Evolutionary conservation across 192 early-diverging fungal genomes (phyloP), one percentile per base, ranked within the genome.

Genomic region (Mortierella hygrophila): DNA sequence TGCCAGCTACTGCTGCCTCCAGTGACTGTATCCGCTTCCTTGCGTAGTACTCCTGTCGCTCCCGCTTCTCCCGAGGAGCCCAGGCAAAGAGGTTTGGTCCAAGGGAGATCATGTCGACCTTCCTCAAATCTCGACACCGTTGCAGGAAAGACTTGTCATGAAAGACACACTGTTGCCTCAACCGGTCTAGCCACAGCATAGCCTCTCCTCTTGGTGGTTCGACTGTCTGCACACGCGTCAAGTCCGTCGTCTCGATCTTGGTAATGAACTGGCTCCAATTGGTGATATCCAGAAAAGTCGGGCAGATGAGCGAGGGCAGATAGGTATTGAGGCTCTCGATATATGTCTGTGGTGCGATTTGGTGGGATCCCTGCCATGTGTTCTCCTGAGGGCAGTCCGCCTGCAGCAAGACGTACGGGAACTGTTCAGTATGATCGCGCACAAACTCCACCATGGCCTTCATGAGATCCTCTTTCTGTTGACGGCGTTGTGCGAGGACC

Each of bases 401-500:
- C 6, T 41, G 38, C 3, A 8, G 29, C 13, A 83, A 63, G 4
- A n/a, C 32, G 8, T 21, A 37, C 0, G 41, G 69, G 72, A 78
- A 78, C 15, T 32, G 55, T 1, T 23, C 23, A 18, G 72, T 78
- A 21, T 83, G 82, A 8, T 23, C 18, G 49, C 57, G 26, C 5
- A 83, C 82, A 74, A 83, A 83, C 37, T 26, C 32, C 11, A 83
- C 49, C 76, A 83, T 83, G 16, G 9, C 29, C 16, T 77, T 26
- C 41, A 83, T 29, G 1, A 72, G 26, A 35, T 72, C 38, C 20
- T 38, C 23, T 3, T 47, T 32, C 16, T 20, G n/a, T 57, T 52
- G 29, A 37, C 44, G 60, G 4, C 40, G 18, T 38, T 21, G 57
- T 7, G 18, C 29, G 9, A 26, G 23, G 11, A 35, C 18, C 13